phyloP scores from a whole-genome alignment of 768 basidiomycete genomes.

The Leucocoprinus sp. region DNA sequence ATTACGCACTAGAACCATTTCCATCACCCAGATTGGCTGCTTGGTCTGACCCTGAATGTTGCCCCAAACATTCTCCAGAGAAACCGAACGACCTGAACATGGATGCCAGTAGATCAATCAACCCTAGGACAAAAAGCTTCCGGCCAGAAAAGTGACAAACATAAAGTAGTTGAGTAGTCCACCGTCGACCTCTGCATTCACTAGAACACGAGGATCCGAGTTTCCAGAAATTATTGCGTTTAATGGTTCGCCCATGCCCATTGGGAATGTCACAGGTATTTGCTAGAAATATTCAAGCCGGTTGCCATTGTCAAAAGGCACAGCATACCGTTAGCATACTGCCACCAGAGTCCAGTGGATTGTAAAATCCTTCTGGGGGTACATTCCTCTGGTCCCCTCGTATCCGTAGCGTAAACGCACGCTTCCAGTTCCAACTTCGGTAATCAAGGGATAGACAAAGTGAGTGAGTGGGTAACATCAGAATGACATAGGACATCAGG shows the following conservation, averaged over 20 bases:
- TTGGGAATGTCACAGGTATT: constrained; percentile 50
- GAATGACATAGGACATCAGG: constrained; percentile 12
- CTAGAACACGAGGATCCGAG: constrained; percentile 64
- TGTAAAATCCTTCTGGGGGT: constrained; percentile 51
- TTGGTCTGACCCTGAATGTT: constrained; percentile 64
- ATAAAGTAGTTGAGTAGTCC: constrained; percentile 77
- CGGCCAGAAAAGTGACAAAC: constrained; percentile 35
- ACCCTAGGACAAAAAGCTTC: background rate
- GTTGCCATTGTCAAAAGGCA: too few relatives aligned
- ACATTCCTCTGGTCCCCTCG: constrained; percentile 21
- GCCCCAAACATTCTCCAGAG: constrained; percentile 76
- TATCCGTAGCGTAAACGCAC: constrained; percentile 1
- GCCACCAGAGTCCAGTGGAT: constrained; percentile 51
- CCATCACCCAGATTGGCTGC: constrained; percentile 80
- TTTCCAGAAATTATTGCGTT: constrained; percentile 74
- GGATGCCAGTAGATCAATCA: background rate
- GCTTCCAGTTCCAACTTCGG: constrained; percentile 14
- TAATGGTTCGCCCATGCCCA: constrained; percentile 78
- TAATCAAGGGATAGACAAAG: constrained; percentile 13
- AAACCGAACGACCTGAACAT: constrained; percentile 56
- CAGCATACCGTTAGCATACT: constrained; percentile 60
- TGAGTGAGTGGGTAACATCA: constrained; percentile 15
- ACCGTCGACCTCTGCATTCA: constrained; percentile 50
- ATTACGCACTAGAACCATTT: constrained; percentile 50
- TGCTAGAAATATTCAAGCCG: constrained; percentile 28